These are phyloP conservation scores for Cercospora zeae-maydis DNA, from an alignment of 2,329 filamentous ascomycete species.

Conservation along the genomic window DNA sequence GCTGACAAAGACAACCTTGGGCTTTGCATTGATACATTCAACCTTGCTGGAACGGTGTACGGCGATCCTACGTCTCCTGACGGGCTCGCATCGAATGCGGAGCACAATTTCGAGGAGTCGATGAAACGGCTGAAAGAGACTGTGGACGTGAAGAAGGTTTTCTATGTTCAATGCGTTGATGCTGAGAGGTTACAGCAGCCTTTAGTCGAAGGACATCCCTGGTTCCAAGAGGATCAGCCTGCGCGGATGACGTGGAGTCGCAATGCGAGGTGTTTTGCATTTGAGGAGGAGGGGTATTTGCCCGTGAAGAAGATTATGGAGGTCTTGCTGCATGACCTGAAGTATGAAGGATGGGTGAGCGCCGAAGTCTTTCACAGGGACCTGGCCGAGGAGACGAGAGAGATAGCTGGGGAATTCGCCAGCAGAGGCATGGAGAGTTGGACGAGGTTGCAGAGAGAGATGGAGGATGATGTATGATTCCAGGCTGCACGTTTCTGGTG, in stretches of 20 bases:
- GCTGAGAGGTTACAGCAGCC: slow-evolving; percentile 61
- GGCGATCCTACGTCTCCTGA: slow-evolving; percentile 59
- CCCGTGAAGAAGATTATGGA: slow-evolving; percentile 59
- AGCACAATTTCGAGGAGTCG: slow-evolving; percentile 52
- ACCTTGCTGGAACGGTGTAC: slow-evolving; percentile 67
- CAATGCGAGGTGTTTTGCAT: slow-evolving; percentile 69
- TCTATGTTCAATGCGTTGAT: slow-evolving; percentile 73
- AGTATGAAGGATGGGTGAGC: slow-evolving; percentile 66
- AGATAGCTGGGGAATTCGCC: neutral
- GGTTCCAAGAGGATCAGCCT: slow-evolving; percentile 56
- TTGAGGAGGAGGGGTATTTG: slow-evolving; percentile 58
- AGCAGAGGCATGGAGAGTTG: slow-evolving; percentile 12
- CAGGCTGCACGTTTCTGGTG: no score
- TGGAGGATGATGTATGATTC: neutral
- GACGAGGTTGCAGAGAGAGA: slow-evolving; percentile 9
- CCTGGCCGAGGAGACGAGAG: slow-evolving; percentile 36
- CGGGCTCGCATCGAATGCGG: slow-evolving; percentile 54
- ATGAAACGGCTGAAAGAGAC: slow-evolving; percentile 51
- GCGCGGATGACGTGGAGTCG: slow-evolving; percentile 72
- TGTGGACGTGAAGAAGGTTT: slow-evolving; percentile 62
- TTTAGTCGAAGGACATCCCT: slow-evolving; percentile 55
- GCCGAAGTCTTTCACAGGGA: slow-evolving; percentile 59
- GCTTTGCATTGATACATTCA: slow-evolving; percentile 73
- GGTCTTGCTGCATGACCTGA: slow-evolving; percentile 59
- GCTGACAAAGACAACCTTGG: slow-evolving; percentile 70